Percentiles rank a stretch among this genome's conserved stretches.
Evolutionary conservation across 495 filamentous ascomycete genomes (phyloP).

Genomic region (Geopyxis carbonaria): DNA sequence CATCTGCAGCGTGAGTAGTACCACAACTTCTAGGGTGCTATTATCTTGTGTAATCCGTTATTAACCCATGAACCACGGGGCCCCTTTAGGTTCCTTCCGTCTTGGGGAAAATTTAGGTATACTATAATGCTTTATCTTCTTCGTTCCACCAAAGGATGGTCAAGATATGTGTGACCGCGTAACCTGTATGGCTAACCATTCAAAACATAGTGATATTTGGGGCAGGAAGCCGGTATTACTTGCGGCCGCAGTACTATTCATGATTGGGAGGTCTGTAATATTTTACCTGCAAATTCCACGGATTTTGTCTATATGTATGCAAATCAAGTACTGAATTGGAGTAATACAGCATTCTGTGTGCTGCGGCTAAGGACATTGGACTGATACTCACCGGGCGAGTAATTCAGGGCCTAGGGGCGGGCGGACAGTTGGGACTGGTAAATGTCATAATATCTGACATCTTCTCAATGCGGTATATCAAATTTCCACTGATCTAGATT

Average conservation of each 20-base stretch:
- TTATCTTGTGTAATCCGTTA: conserved; percentile 5
- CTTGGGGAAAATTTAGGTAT: conserved; percentile 31
- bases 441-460: conserved; percentile 68
- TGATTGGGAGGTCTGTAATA: conserved; percentile 27
- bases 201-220: conserved; percentile 47
- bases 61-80: too few species aligned
- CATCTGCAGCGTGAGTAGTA: conserved; percentile 26
- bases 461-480: conserved; percentile 27
- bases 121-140: neutral
- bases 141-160: too few species aligned
- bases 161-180: neutral
- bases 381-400: conserved; percentile 63
- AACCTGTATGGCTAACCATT: neutral
- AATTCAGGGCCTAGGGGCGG: conserved; percentile 70
- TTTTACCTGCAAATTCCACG: neutral
- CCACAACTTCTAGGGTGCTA: conserved; percentile 2
- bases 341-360: conserved; percentile 44
- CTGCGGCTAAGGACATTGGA: conserved; percentile 44
- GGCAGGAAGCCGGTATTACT: conserved; percentile 69
- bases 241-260: conserved; percentile 53
- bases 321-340: too few species aligned
- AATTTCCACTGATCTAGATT: neutral
- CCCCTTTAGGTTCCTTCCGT: conserved; percentile 22
- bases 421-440: conserved; percentile 61
- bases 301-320: too few species aligned